Base-by-base conservation (phyloP, 139 green algal species). In the Micractinium sp. region DNA sequence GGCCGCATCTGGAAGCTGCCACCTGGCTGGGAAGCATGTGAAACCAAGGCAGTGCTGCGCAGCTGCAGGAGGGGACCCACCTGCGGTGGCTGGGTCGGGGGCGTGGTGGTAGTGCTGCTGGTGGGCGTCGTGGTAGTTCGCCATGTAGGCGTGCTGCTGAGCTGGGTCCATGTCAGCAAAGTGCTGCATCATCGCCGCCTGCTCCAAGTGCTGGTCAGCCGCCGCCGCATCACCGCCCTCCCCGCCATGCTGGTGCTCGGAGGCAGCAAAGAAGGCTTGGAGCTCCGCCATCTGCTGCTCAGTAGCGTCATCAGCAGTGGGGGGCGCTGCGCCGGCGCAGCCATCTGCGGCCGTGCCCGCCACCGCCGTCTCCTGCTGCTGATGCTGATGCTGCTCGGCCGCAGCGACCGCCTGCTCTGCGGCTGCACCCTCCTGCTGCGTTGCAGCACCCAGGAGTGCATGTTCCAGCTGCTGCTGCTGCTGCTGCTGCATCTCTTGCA, bases 271-370 rank as follows among this genome's bases (percentile, higher is more conserved):
- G 39, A 66, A 83, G 7, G 78, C 78, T 12, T 66, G 78, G 39
- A 83, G 41, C 78, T 33, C 29, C 12, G 78, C 78, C 39, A 83
- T 83, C 16, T 82, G 76, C 76, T 82, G 36, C 71, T 78, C 71
- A 22, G 71, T 23, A 3, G 27, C 9, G 71, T 38, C 20, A 27
- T 18, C 71, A 13, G 71, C 71, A 2, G 29, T 71, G 9, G 63
- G 20, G 2, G 22, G 2, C 15, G 25, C 76, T 15, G 76, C 76
- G 36, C 35, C 76, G n/a, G n/a, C 56, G 2, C 56, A 56, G 4
- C 16, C 81, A 1, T 33, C 35, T 23, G 13, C 82, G 4, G 12
- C 82, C n/a, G 29, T n/a, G 69, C 19, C 84, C 41, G 2, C 69
- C 25, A 4, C 31, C 27, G 78, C 78, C 2, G 39, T 27, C 27